Conservation (phyloP, 495 filamentous ascomycete species). For the Penicillium paxilli region DNA sequence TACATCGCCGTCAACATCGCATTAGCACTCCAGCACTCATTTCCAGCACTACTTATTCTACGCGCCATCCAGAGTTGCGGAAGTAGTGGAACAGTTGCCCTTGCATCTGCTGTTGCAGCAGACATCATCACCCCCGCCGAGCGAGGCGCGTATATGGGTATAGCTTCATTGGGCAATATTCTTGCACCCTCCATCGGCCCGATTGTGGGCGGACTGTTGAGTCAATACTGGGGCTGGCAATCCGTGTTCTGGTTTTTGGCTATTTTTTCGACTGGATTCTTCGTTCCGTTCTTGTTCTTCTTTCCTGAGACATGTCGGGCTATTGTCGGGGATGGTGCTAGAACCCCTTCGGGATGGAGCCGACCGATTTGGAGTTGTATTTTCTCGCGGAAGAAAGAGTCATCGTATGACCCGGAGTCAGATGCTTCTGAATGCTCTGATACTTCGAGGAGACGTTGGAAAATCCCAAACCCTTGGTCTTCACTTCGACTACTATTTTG, state of each 20-base stretch:
- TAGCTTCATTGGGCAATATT: conserved; percentile 34
- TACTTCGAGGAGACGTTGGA: conserved; percentile 31
- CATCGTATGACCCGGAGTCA: background rate
- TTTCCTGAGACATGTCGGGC: conserved; percentile 45
- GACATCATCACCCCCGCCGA: conserved; percentile 48
- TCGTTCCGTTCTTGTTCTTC: conserved; percentile 29
- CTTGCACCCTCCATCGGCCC: conserved; percentile 51
- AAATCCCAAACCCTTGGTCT: conserved; percentile 27
- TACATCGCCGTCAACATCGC: conserved; percentile 50
- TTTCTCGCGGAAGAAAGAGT: conserved; percentile 34
- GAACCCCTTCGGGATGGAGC: conserved; percentile 22
- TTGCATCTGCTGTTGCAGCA: conserved; percentile 45
- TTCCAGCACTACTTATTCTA: conserved; percentile 44
- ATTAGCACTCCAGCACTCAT: conserved; percentile 46
- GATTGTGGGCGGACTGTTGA: conserved; percentile 62
- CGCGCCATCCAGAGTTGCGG: conserved; percentile 52
- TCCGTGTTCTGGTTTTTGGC: conserved; percentile 76
- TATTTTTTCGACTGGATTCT: conserved; percentile 48
- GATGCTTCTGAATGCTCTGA: conserved; percentile 50
- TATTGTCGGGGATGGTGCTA: conserved; percentile 45
- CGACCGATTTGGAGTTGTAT: conserved; percentile 17
- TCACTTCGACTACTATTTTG: conserved; percentile 52
- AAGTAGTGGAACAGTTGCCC: conserved; percentile 47
- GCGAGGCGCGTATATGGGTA: conserved; percentile 48
- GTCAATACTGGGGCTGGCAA: conserved; percentile 66